Evolutionary conservation across 2,329 filamentous ascomycete species (phyloP), one percentile per base, ranked within the genome.

Genomic region (Stromatinia cepivora): DNA sequence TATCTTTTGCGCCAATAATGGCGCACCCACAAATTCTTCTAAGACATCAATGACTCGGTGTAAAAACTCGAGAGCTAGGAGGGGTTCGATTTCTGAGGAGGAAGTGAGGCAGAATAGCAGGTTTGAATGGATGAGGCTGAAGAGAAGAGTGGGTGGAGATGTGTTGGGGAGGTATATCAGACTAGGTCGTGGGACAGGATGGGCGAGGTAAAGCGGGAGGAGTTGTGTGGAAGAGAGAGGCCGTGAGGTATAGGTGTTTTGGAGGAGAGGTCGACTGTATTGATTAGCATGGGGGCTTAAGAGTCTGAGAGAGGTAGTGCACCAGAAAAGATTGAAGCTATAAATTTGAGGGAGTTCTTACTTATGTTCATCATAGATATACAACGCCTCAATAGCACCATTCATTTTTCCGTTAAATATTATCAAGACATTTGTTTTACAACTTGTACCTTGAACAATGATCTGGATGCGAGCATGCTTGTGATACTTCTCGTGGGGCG

Each of bases 321-420:
- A 34, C 31, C 31, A 57, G 36, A 39, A 36, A 39, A 10, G 1
- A 39, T 48, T 48, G 22, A 69, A 10, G 50, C 53, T 64, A 25
- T 42, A 22, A 66, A 28, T 28, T 20, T 15, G 61, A 70, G 69
- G 54, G 45, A 70, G 71, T 34, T 25, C 86, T 78, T 83, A 97
- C 94, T 94, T 93, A 82, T 94, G 89, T 84, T 97, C 94, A 87
- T 98, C 94, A 81, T 92, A 97, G 79, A 99, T 93, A 84, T 98
- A 94, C 78, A 99, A 85, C 79, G 94, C 95, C 84, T 98, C 94
- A 78, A 99, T 92, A 79, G 92, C 88, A 82, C 92, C 89, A 83
- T 87, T 92, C 91, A 94, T 94, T 89, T 68, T 69, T 62, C 54
- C 36, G 61, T 48, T 52, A 42, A 34, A 39, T 70, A 66, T 52